Evolutionary conservation across 1,139 yeast species (phyloP), one percentile per base, ranked within the genome.

Genomic region (Sugiyamaella xylanicola): DNA sequence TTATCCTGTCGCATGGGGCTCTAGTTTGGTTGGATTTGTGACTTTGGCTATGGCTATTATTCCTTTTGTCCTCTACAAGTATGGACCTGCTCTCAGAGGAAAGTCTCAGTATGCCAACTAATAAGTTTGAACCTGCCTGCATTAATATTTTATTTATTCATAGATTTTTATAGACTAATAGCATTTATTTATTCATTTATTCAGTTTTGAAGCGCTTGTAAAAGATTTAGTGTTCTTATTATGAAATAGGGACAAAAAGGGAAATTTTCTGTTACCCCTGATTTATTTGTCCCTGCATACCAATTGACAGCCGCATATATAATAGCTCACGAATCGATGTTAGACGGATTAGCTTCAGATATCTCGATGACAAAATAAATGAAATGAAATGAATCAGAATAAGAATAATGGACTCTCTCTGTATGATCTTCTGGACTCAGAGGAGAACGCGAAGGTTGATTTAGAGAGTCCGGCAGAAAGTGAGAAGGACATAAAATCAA

Each of bases 1-100:
- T 2, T 82, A 73, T 63, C 84, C 85, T 2, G 83, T 81, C 7
- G 86, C 76, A 0, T 80, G 82, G 82, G 86, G 85, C 1, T 72
- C 80, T 1, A 73, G 80, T 9, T 62, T 82, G 15, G 64, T 82
- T 54, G 85, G 77, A 0, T 75, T 77, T 53, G 67, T 81, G 42
- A 63, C 77, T 2, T 55, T 75, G 29, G 72, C 63, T 2, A 73
- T 82, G 78, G 72, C 80, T 44, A 59, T 68, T 3, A 77, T 82
- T 54, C 91, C 93, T 1, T 78, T 83, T 60, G 64, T 79, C 22
- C 82, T 88, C 65, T 78, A 73, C 63, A 73, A 70, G 39, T 79
- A 75, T 63, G 96, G 95, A 11, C 75, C 77, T 32, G 58, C 60
- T 27, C 70, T 86, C 45, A 78, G 95, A 48, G 66, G 64, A 2